Evolutionary conservation across 768 basidiomycete species (phyloP), one percentile per base, ranked within the genome.

Genomic region (Naganishia kalamii): DNA sequence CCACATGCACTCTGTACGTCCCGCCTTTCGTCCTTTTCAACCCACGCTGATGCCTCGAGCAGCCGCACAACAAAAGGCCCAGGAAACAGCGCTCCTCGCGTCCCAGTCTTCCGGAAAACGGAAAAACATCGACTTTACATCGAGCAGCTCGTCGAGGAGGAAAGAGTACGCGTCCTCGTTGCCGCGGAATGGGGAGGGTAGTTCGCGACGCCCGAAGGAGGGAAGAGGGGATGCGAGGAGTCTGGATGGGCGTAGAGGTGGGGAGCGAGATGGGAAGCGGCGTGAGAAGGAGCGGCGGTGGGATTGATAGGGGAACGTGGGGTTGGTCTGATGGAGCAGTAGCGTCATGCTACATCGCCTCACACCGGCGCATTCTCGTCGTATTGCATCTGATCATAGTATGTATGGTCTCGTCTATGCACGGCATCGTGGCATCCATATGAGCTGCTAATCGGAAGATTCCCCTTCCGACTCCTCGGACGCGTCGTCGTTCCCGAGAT

Each of bases 1-100:
- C 87, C 91, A 1, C 84, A 86, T 37, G 83, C 82, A 70, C 85
- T 96, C 23, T 23, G 54, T 57, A 25, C 32, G 51, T 35, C 5
- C n/a, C 13, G 7, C 25, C 11, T 12, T 27, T 23, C 27, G 25
- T 4, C 5, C 49, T 51, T 2, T 10, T 51, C 29, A 10, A 30
- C 49, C 15, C 2, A n/a, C 5, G 8, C 50, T 13, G 17, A n/a
- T n/a, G 19, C 27, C 23, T 40, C 11, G 13, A 23, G 17, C 37
- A 57, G 54, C 33, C 35, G 54, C 37, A 40, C 54, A 57, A 35
- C 54, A 57, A 35, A 37, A 57, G 27, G 35, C 35, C n/a, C 54
- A 57, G 19, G 54, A 57, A 41, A 37, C 33, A 35, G 54, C 33
- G 17, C 12, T 57, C 10, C 35, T 57, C 33, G 54, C 33, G 13